Percentiles rank a stretch among this genome's conserved stretches.
These are phyloP conservation scores for Lentinula guzmanii DNA, from an alignment of 768 basidiomycete genomes.

Conservation along the genomic window DNA sequence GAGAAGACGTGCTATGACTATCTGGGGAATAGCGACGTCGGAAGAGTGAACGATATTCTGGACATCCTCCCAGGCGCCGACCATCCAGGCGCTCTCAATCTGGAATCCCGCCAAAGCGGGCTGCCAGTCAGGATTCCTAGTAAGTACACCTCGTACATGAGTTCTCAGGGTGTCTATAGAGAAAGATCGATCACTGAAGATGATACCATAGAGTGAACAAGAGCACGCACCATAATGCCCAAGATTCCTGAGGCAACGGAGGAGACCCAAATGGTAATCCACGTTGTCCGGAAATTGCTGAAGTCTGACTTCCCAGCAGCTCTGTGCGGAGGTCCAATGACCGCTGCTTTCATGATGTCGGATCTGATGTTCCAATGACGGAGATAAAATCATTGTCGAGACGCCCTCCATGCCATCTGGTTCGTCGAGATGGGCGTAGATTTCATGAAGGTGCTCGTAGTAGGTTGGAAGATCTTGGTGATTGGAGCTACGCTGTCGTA, in stretches of 20 bases:
- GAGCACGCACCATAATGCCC: slow-evolving; percentile 85
- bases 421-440: slow-evolving; percentile 93
- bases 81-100: slow-evolving; percentile 94
- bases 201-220: neutral
- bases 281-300: slow-evolving; percentile 89
- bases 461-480: slow-evolving; percentile 54
- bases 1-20: slow-evolving; percentile 74
- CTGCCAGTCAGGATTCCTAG: slow-evolving; percentile 82
- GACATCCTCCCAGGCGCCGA: slow-evolving; percentile 88
- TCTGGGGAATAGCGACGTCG: slow-evolving; percentile 48
- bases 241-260: slow-evolving; percentile 87
- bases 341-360: slow-evolving; percentile 97
- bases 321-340: slow-evolving; percentile 96
- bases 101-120: slow-evolving; percentile 73
- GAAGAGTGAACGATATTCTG: slow-evolving; percentile 47
- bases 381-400: slow-evolving; percentile 80
- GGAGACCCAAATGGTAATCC: slow-evolving; percentile 80
- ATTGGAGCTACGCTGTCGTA: slow-evolving; percentile 34
- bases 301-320: slow-evolving; percentile 95
- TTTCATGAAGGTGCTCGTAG: slow-evolving; percentile 91
- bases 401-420: slow-evolving; percentile 99
- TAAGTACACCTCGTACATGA: slow-evolving; percentile 87
- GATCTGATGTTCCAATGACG: slow-evolving; percentile 92
- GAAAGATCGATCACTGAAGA: slow-evolving; percentile 1
- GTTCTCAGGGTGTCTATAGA: slow-evolving; percentile 86